phyloP scores from a whole-genome alignment of 495 filamentous ascomycete species.

The Hyaloscypha finlandica region DNA sequence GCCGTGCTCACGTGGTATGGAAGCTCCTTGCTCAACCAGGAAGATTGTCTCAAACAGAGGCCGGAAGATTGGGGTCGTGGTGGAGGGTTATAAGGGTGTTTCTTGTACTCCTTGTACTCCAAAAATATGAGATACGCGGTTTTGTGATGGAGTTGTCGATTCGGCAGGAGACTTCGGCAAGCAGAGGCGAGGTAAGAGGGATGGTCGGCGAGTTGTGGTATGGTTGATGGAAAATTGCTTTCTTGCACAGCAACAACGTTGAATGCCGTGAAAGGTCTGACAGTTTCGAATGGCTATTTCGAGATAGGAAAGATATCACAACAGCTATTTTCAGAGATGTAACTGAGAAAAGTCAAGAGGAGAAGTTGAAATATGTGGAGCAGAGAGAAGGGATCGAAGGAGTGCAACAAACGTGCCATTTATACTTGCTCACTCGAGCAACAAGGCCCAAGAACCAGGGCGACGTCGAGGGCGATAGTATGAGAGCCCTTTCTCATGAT shows the following conservation, averaged over 20 bases:
- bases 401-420: background rate
- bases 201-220: background rate
- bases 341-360: background rate
- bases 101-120: background rate
- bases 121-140: background rate
- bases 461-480: background rate
- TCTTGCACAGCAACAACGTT: background rate
- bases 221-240: background rate
- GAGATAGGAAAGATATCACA: background rate
- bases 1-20: background rate
- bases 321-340: background rate
- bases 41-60: background rate
- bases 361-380: background rate
- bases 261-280: background rate
- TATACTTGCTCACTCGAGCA: background rate
- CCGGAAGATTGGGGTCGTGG: background rate
- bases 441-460: background rate
- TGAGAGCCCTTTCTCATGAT: slow-evolving; percentile 5
- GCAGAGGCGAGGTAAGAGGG: background rate
- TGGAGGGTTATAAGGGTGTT: background rate
- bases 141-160: background rate
- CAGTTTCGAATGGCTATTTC: background rate
- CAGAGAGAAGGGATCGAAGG: background rate
- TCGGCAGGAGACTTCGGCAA: background rate
- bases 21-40: background rate